phyloP scores from a whole-genome alignment of 495 filamentous ascomycete species.

The Penicillium cinerascens region DNA sequence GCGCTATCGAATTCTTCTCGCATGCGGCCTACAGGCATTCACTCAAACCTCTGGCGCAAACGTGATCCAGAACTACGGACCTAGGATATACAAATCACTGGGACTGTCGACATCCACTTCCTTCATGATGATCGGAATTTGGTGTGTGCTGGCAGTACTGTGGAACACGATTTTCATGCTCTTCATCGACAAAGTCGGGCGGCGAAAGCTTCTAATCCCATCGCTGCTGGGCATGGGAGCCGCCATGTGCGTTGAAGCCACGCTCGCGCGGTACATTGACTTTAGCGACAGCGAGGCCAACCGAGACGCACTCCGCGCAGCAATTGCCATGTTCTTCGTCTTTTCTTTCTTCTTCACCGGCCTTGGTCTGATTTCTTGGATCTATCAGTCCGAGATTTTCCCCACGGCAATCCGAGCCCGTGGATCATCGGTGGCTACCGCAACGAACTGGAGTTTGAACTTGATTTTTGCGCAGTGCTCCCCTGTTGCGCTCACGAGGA shows the following conservation, averaged over 20 bases:
- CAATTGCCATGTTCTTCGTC: constrained; percentile 56
- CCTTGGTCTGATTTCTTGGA: constrained; percentile 53
- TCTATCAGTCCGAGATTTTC: constrained; percentile 57
- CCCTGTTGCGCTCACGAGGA: constrained; percentile 46
- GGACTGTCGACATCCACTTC: constrained; percentile 43
- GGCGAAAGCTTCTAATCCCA: constrained; percentile 50
- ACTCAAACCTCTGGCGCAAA: constrained; percentile 52
- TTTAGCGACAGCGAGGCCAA: constrained; percentile 25
- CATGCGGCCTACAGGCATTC: constrained; percentile 51
- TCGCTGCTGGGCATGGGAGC: constrained; percentile 52
- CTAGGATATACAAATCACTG: constrained; percentile 47
- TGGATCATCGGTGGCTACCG: constrained; percentile 49
- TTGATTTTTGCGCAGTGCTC: constrained; percentile 54
- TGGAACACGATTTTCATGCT: constrained; percentile 50
- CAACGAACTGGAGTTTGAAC: constrained; percentile 53
- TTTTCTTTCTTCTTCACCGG: constrained; percentile 55
- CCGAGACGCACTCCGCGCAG: constrained; percentile 44
- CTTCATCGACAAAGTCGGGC: constrained; percentile 50
- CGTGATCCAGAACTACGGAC: constrained; percentile 52
- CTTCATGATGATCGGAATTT: constrained; percentile 52
- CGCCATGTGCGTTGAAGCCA: constrained; percentile 48
- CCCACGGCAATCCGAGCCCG: constrained; percentile 52
- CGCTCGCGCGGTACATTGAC: constrained; percentile 34
- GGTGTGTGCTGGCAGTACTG: constrained; percentile 45
- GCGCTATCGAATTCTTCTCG: constrained; percentile 48